These are phyloP conservation scores for Plenodomus lindquistii DNA, from an alignment of 2,329 filamentous ascomycete species.

Conservation along the genomic window DNA sequence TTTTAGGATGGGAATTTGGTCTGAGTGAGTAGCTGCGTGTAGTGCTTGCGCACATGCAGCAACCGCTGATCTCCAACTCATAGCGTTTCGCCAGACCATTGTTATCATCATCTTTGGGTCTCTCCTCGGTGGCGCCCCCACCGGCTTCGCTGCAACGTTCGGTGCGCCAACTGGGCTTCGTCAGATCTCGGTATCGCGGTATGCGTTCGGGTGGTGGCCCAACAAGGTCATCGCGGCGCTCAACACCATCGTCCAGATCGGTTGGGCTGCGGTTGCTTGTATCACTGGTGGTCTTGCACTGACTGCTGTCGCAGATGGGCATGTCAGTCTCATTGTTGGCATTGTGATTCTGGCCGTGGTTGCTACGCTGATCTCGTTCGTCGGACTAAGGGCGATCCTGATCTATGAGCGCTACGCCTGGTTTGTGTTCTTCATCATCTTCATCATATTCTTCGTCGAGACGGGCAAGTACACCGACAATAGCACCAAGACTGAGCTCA, in stretches of 20 bases:
- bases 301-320: constrained; percentile 48
- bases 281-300: constrained; percentile 50
- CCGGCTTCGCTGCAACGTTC: constrained; percentile 48
- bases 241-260: constrained; percentile 53
- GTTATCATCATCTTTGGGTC: constrained; percentile 48
- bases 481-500: constrained; percentile 33
- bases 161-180: constrained; percentile 49
- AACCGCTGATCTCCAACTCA: neutral
- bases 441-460: constrained; percentile 54
- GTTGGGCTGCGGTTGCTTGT: constrained; percentile 48
- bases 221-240: constrained; percentile 54
- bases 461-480: constrained; percentile 51
- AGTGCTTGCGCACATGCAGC: constrained; percentile 2
- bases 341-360: constrained; percentile 50
- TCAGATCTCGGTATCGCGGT: constrained; percentile 51
- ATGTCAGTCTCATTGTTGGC: constrained; percentile 49
- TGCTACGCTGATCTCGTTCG: constrained; percentile 43
- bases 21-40: constrained; percentile 32
- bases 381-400: constrained; percentile 51
- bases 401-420: constrained; percentile 56
- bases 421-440: constrained; percentile 53
- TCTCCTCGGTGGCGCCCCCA: constrained; percentile 47
- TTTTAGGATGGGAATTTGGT: constrained; percentile 55
- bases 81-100: constrained; percentile 48
- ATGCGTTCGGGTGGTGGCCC: constrained; percentile 57